Percentiles rank a stretch among this genome's conserved stretches.
phyloP scores from a whole-genome alignment of 1,139 yeast genomes.

The Entelexis sorbosivorans region DNA sequence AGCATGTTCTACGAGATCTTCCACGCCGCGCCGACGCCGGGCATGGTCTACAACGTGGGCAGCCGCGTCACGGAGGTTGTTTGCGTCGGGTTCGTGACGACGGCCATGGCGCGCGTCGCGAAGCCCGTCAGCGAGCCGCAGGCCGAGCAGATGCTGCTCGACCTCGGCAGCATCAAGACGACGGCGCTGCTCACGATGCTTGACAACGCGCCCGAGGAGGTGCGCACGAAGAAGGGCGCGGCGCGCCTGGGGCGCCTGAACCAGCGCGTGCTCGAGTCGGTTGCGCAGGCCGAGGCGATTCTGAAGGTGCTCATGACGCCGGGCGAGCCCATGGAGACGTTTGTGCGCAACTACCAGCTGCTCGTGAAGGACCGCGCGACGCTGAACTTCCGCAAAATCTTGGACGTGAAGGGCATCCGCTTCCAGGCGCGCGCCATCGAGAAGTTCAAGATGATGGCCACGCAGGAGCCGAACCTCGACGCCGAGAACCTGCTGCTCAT shows the following conservation, averaged over 20 bases:
- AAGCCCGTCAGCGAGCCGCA: slow-evolving; percentile 58
- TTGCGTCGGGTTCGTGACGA: slow-evolving; percentile 45
- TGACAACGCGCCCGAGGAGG: slow-evolving; percentile 15
- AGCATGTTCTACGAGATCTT: slow-evolving; percentile 7
- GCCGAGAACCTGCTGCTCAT: slow-evolving; percentile 38
- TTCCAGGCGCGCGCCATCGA: slow-evolving; percentile 45
- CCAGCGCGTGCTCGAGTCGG: slow-evolving; percentile 38
- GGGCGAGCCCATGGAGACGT: slow-evolving; percentile 51
- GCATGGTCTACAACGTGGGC: slow-evolving; percentile 33
- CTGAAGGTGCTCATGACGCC: slow-evolving; percentile 58
- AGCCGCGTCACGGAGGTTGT: slow-evolving; percentile 66
- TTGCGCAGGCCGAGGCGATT: slow-evolving; percentile 51
- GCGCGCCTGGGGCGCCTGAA: slow-evolving; percentile 19
- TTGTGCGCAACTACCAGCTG: slow-evolving; percentile 56
- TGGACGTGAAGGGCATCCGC: slow-evolving; percentile 50
- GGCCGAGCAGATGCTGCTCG: slow-evolving; percentile 73
- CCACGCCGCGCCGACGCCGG: slow-evolving; percentile 13
- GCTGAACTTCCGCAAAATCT: slow-evolving; percentile 51
- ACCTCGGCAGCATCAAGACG: slow-evolving; percentile 49
- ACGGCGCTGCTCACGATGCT: slow-evolving; percentile 40
- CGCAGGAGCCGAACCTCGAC: slow-evolving; percentile 40
- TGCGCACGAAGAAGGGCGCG: slow-evolving; percentile 31
- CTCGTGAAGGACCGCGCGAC: slow-evolving; percentile 56
- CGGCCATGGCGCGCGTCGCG: slow-evolving; percentile 39
- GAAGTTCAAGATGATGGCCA: slow-evolving; percentile 44